Conservation (phyloP, 306 rosid species). For the Cyclanthera cordifolia region DNA sequence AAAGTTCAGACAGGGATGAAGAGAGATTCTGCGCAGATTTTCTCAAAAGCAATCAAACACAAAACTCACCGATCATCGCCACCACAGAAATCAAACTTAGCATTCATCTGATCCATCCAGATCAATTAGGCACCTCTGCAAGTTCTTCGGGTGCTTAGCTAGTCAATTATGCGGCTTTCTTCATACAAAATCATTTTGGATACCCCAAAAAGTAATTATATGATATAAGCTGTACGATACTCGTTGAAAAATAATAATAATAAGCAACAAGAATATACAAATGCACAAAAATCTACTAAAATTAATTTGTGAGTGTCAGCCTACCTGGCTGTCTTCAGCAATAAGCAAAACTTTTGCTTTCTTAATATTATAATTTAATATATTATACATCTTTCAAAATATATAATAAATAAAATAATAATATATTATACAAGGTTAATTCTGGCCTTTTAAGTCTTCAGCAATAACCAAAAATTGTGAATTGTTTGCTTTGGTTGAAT, state of each 20-base stretch:
- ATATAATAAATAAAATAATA: too few species aligned
- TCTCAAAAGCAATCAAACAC: not conserved
- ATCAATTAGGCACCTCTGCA: not conserved
- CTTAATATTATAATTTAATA: not conserved
- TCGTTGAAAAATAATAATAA: too few species aligned
- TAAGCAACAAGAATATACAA: not conserved
- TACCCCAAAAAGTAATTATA: too few species aligned
- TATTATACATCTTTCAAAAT: too few species aligned
- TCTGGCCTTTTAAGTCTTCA: too few species aligned
- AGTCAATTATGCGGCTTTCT: not conserved
- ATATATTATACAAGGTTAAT: not conserved
- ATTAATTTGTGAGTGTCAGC: not conserved
- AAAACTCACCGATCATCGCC: conserved; percentile 4
- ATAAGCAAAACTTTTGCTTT: not conserved
- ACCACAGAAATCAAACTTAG: conserved; percentile 9
- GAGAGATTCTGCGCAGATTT: not conserved
- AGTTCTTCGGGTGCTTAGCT: not conserved
- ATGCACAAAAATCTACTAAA: not conserved
- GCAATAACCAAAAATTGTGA: too few species aligned
- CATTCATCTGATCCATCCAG: conserved; percentile 7
- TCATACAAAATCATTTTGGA: not conserved
- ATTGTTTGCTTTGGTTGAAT: too few species aligned
- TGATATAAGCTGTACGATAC: too few species aligned
- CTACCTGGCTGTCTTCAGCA: not conserved
- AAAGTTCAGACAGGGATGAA: conserved; percentile 8